These are phyloP conservation scores for Stagonosporopsis tanaceti DNA, from an alignment of 2,329 filamentous ascomycete species.

Conservation along the genomic window DNA sequence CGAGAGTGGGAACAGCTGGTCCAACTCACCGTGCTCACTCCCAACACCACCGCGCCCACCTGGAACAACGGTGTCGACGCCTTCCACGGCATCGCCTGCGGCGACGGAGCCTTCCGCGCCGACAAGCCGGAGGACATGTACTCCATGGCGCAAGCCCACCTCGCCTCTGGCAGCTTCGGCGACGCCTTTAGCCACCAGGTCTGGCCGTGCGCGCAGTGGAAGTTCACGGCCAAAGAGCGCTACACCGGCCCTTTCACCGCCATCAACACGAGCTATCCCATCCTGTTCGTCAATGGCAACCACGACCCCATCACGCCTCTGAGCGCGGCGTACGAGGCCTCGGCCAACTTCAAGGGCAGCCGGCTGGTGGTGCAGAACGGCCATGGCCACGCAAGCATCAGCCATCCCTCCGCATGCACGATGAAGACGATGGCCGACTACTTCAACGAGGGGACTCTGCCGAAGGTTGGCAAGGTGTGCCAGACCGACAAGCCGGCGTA, in stretches of 20 bases:
- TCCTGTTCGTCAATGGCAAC: conserved; percentile 25
- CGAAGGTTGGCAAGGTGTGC: conserved; percentile 22
- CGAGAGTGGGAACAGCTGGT: conserved; percentile 14
- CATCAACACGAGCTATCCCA: conserved; percentile 26
- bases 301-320: conserved; percentile 30
- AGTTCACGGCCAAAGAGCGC: conserved; percentile 25
- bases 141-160: conserved; percentile 18
- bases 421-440: conserved; percentile 21
- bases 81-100: conserved; percentile 25
- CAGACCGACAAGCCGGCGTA: conserved; percentile 20
- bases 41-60: conserved; percentile 16
- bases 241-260: conserved; percentile 20
- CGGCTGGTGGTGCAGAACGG: conserved; percentile 26
- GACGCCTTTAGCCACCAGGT: conserved; percentile 19
- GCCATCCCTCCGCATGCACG: conserved; percentile 21
- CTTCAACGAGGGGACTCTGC: conserved; percentile 25
- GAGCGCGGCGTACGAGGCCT: conserved; percentile 25
- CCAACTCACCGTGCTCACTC: neutral
- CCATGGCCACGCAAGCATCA: conserved; percentile 18
- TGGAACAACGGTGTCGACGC: conserved; percentile 19
- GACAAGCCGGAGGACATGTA: conserved; percentile 23
- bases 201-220: conserved; percentile 30
- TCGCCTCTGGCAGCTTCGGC: conserved; percentile 19
- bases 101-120: conserved; percentile 23
- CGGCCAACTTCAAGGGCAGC: conserved; percentile 22